Evolutionary conservation across 176 grass and related monocot genomes (phyloP), one percentile per base, ranked within the genome.

Genomic region (Saccharum officinarum): DNA sequence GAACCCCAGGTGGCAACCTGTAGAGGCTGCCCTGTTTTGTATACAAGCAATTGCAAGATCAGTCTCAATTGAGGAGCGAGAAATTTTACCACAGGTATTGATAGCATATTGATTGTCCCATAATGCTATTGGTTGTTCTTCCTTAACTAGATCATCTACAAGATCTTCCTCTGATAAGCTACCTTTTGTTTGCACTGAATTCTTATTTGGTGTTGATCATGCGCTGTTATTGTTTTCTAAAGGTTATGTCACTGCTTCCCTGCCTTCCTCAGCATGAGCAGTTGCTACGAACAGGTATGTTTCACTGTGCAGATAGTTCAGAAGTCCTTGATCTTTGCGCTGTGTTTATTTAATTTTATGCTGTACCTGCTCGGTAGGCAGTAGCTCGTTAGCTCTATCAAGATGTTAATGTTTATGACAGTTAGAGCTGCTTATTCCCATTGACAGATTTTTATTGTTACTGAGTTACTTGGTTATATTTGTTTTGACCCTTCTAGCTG

Each of bases 11-110:
- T 99, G 93, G 97, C 93, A 96, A 87, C 97, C 92, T 82, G 65
- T 95, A 71, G 97, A 99, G 84, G 93, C 97, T 79, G 93, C 94
- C 23, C 75, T 99, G 60, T 95, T 93, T 80, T 99, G 93, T 81
- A 95, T 99, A 87, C 93, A 94, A 92, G 89, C 97, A 49, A 93
- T 99, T 59, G 93, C 93, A 36, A 96, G 89, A 75, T 94, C 97
- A 20, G 79, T 99, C 76, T 92, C 93, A 49, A 82, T 76, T 75
- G 89, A 96, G 76, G 97, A 99, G 87, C 85, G 80, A 54, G 97
- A 94, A 83, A 82, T 96, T 86, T 79, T 99, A 75, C 93, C 93
- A 22, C 91, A 96, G 93, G 97, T 99, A 88, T 78, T 40, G 31
- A 82, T 85, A 42, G 10, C 34, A 76, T 77, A 17, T 73, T 70